Conservation (phyloP, 2,329 filamentous ascomycete genomes). For the Neofusicoccum kwambonambiense region DNA sequence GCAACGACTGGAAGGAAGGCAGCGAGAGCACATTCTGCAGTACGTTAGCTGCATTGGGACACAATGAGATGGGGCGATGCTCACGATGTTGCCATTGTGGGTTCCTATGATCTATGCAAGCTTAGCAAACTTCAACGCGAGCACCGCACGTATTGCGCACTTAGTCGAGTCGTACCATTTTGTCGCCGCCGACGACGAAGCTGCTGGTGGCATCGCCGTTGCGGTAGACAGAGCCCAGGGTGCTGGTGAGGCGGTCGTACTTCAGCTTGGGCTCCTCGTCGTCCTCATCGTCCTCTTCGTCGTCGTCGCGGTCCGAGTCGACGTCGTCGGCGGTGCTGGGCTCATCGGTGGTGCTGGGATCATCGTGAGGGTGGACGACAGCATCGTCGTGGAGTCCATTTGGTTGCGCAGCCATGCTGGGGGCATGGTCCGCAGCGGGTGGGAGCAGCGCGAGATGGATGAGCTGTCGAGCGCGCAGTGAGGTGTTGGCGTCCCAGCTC, state of each 20-base stretch:
- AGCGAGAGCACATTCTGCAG: slow-evolving; percentile 78
- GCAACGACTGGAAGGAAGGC: slow-evolving; percentile 75
- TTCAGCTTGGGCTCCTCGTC: slow-evolving; percentile 95
- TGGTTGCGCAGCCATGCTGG: slow-evolving; percentile 41
- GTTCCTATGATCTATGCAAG: slow-evolving; percentile 75
- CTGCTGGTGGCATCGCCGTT: slow-evolving; percentile 94
- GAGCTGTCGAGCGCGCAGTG: slow-evolving; percentile 8
- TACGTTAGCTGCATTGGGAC: background rate
- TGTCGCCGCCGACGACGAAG: slow-evolving; percentile 88
- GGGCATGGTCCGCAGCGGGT: slow-evolving; percentile 36
- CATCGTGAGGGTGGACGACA: slow-evolving; percentile 56
- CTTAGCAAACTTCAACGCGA: slow-evolving; percentile 46
- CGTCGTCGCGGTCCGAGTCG: slow-evolving; percentile 14
- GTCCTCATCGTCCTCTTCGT: slow-evolving; percentile 76
- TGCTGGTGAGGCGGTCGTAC: slow-evolving; percentile 81
- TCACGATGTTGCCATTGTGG: slow-evolving; percentile 93
- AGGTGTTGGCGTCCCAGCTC: slow-evolving; percentile 6
- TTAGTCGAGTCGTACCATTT: slow-evolving; percentile 67
- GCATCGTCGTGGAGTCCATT: slow-evolving; percentile 37
- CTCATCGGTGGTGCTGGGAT: slow-evolving; percentile 11
- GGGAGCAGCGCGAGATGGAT: slow-evolving; percentile 5
- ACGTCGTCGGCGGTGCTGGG: slow-evolving; percentile 24
- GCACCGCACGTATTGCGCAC: slow-evolving; percentile 41
- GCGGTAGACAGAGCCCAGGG: slow-evolving; percentile 77
- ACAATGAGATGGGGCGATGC: slow-evolving; percentile 34